These are phyloP conservation scores for Helicocarpus griseus DNA, from an alignment of 2,329 filamentous ascomycete species.

Conservation along the genomic window DNA sequence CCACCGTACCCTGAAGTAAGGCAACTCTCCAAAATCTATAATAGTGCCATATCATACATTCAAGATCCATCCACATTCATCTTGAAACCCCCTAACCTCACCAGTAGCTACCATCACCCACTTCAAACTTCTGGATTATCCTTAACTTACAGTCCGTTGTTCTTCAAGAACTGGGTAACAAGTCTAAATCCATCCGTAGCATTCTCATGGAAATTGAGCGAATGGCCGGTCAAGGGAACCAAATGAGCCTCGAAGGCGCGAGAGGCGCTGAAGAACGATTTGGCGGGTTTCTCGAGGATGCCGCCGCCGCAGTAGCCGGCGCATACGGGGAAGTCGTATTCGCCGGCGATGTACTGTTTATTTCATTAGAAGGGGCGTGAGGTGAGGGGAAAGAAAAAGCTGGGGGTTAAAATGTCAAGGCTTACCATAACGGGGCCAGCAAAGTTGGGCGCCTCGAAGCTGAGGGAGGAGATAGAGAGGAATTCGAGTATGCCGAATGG, in stretches of 20 bases:
- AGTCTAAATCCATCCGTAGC: conserved; percentile 23
- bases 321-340: conserved; percentile 27
- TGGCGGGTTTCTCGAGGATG: conserved; percentile 9
- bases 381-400: not conserved
- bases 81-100: not conserved
- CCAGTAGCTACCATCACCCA: not conserved
- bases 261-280: conserved; percentile 21
- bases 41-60: too few relatives aligned
- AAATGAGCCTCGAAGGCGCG: conserved; percentile 19
- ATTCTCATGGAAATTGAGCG: conserved; percentile 27
- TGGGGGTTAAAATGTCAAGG: not conserved
- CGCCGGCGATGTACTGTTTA: conserved; percentile 23
- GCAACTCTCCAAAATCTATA: too few relatives aligned
- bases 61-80: too few relatives aligned
- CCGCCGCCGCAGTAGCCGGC: conserved; percentile 27
- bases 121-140: not conserved
- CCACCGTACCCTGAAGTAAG: too few relatives aligned
- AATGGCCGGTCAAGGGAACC: conserved; percentile 30
- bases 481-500: conserved; percentile 13
- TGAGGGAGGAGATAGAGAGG: conserved; percentile 14
- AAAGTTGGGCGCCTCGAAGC: conserved; percentile 18
- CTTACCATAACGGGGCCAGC: conserved; percentile 18
- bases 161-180: conserved; percentile 16
- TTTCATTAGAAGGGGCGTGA: not conserved
- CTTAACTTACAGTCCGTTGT: conserved; percentile 9